Conservation (phyloP, 1,139 yeast species). For the Scheffersomyces titani region DNA sequence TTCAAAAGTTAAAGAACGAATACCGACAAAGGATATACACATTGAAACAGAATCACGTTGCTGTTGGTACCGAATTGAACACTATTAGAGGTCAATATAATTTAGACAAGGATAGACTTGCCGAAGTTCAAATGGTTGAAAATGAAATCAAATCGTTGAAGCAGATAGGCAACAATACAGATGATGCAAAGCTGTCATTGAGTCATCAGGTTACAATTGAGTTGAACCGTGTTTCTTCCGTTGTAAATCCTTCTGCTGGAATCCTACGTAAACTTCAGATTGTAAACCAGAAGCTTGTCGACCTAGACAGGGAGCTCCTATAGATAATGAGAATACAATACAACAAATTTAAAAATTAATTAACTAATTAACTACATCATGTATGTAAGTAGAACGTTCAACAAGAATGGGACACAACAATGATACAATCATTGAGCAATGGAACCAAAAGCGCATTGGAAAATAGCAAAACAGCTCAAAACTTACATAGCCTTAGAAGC, state of each 20-base stretch:
- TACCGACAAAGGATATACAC: conserved; percentile 41
- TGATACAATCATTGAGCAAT: background rate
- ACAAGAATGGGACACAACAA: background rate
- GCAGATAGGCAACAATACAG: conserved; percentile 4
- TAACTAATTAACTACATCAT: background rate
- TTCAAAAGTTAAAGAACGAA: conserved; percentile 42
- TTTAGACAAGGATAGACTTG: conserved; percentile 22
- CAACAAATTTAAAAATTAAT: conserved; percentile 2
- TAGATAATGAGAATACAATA: background rate
- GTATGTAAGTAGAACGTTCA: background rate
- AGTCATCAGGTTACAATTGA: conserved; percentile 12
- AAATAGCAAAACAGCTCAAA: background rate
- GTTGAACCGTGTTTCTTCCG: conserved; percentile 11
- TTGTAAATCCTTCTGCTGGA: conserved; percentile 44
- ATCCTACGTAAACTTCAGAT: conserved; percentile 32
- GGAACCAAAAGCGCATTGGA: background rate
- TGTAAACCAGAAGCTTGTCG: conserved; percentile 33
- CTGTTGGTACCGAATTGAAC: conserved; percentile 42
- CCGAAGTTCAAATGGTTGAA: conserved; percentile 19
- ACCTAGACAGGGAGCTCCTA: conserved; percentile 17
- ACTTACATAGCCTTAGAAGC: background rate
- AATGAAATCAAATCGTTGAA: conserved; percentile 5
- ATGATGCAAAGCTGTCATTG: conserved; percentile 11
- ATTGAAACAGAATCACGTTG: conserved; percentile 36
- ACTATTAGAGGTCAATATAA: conserved; percentile 33